Percentiles rank a stretch among this genome's conserved stretches.
Evolutionary conservation across 208 protist species (phyloP).

Genomic region (Wallacemonas sp.): DNA sequence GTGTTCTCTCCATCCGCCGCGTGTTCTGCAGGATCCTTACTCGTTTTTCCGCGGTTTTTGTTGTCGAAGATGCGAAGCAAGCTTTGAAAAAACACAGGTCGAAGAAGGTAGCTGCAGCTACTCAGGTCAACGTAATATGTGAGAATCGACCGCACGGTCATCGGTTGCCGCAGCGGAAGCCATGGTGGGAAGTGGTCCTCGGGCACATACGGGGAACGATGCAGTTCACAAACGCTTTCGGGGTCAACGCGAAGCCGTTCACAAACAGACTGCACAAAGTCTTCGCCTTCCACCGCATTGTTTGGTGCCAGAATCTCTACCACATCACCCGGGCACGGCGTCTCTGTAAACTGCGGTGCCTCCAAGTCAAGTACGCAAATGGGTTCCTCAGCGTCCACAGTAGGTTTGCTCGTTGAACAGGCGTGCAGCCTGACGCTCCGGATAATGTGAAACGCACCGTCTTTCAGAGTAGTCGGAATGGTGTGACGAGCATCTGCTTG

Average conservation of each 20-base stretch:
- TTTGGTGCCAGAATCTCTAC: slow-evolving; percentile 82
- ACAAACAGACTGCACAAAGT: slow-evolving; percentile 67
- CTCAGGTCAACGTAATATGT: slow-evolving; percentile 80
- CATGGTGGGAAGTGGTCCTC: slow-evolving; percentile 77
- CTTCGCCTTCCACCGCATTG: slow-evolving; percentile 1
- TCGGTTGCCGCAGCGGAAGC: slow-evolving; percentile 55
- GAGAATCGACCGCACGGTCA: slow-evolving; percentile 68
- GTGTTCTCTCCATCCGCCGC: background rate
- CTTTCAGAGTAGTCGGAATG: background rate
- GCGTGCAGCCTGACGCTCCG: background rate
- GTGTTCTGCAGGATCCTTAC: too few species aligned
- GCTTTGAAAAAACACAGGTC: slow-evolving; percentile 71
- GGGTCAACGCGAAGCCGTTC: slow-evolving; percentile 42
- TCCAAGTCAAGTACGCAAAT: slow-evolving; percentile 27
- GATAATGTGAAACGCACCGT: background rate
- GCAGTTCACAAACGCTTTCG: slow-evolving; percentile 55
- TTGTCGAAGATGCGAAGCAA: slow-evolving; percentile 55
- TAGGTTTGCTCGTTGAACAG: background rate
- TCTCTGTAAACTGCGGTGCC: background rate
- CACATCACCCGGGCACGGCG: slow-evolving; percentile 56
- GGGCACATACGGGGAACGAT: slow-evolving; percentile 79
- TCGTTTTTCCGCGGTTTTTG: slow-evolving; percentile 12
- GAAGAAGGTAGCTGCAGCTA: slow-evolving; percentile 78
- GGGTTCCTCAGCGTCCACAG: background rate
- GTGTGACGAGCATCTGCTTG: background rate